Evolutionary conservation across 768 basidiomycete species (phyloP), one percentile per base, ranked within the genome.

Genomic region (Pulveroboletus sp.): DNA sequence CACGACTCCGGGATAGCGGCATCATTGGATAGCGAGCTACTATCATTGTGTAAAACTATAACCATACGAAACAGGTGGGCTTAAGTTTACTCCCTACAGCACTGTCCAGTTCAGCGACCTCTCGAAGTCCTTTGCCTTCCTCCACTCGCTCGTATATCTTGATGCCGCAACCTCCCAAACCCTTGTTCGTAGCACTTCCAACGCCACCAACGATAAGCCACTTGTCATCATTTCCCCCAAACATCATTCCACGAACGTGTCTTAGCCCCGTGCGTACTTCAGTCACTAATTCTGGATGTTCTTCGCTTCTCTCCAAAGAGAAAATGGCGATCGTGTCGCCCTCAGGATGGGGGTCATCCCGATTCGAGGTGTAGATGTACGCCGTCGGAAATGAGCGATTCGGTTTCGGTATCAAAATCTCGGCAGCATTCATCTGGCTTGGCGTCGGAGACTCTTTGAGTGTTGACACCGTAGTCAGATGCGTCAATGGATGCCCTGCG

Each of bases 241-340:
- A 80, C 19, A 63, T 70, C 69, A 90, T 83, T 1, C 81, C 87
- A 14, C 89, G 78, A 17, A 85, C 66, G 61, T 91, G 88, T 12
- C 75, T 76, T 52, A 91, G 60, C 2, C 87, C 87, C 0, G 85
- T 84, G 42, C 80, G 73, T 17, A 88, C 75, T 60, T 90, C 87
- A 6, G 67, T 69, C 10, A 85, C 72, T 35, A 84, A 71, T 50
- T 76, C 70, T 2, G 81, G 72, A 21, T 64, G 58, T 23, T 72
- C 72, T 16, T 73, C 65, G 10, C 66, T 64, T 6, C 73, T 69
- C 9, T 71, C 70, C 36, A 83, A 72, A 7, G 78, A 72, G 68
- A 85, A 90, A 27, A 90, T 77, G 6, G 87, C 75, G 52, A 92
- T 79, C 25, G 79, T 78, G 63, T 92, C 89, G 20, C 89, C 87